These are phyloP conservation scores for Lentinula boryana DNA, from an alignment of 768 basidiomycete genomes.

Conservation along the genomic window DNA sequence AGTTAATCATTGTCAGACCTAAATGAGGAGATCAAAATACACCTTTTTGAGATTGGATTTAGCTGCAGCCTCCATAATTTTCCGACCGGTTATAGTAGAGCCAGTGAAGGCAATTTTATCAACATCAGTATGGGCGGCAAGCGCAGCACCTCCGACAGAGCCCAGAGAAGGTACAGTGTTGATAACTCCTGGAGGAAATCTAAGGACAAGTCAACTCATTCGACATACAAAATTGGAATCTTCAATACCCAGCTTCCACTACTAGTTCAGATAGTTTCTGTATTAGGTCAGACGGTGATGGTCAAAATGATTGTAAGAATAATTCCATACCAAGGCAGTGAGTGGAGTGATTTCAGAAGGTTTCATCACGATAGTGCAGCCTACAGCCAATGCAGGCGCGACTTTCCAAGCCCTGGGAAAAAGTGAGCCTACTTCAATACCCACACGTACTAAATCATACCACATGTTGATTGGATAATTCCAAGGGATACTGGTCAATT, in stretches of 20 bases:
- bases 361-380: slow-evolving; percentile 94
- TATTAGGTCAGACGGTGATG: slow-evolving; percentile 5
- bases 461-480: slow-evolving; percentile 90
- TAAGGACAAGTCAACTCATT: slow-evolving; percentile 17
- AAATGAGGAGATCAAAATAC: not conserved
- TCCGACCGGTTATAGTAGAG: slow-evolving; percentile 82
- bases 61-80: slow-evolving; percentile 88
- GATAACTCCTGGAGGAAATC: slow-evolving; percentile 87
- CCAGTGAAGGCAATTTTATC: slow-evolving; percentile 98
- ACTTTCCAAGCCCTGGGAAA: slow-evolving; percentile 78
- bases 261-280: slow-evolving; percentile 81
- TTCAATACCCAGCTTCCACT: slow-evolving; percentile 72
- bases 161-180: slow-evolving; percentile 90
- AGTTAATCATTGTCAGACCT: not conserved
- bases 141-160: slow-evolving; percentile 74
- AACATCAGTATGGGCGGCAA: slow-evolving; percentile 76
- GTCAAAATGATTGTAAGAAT: not conserved
- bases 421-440: not conserved
- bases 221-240: not conserved
- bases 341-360: slow-evolving; percentile 85
- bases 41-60: slow-evolving; percentile 94
- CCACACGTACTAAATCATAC: slow-evolving; percentile 26
- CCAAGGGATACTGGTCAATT: slow-evolving; percentile 62
- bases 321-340: slow-evolving; percentile 57
- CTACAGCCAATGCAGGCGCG: slow-evolving; percentile 85